These are phyloP conservation scores for Cornus suecica DNA, from an alignment of 148 eudicot species.

Conservation along the genomic window DNA sequence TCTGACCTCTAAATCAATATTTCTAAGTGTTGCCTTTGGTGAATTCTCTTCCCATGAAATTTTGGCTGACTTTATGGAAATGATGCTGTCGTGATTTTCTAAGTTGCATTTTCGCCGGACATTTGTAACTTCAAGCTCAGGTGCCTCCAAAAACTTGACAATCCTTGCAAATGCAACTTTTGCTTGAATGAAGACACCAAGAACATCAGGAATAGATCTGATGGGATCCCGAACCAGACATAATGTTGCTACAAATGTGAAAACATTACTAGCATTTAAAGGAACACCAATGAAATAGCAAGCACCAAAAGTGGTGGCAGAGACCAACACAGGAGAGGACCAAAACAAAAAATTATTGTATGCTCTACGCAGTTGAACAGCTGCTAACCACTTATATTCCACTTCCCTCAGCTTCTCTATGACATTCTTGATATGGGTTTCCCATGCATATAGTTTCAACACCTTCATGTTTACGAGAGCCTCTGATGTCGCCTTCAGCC, in stretches of 20 bases:
- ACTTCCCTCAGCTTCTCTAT: slow-evolving; percentile 46
- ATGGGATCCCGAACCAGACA: slow-evolving; percentile 78
- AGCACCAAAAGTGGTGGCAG: slow-evolving; percentile 66
- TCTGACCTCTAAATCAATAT: slow-evolving; percentile 50
- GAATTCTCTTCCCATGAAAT: slow-evolving; percentile 61
- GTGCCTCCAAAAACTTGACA: slow-evolving; percentile 60
- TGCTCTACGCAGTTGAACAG: slow-evolving; percentile 47
- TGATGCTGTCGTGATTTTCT: slow-evolving; percentile 8
- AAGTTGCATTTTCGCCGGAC: slow-evolving; percentile 27
- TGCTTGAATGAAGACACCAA: slow-evolving; percentile 64
- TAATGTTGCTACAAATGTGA: slow-evolving; percentile 77
- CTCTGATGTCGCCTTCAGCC: slow-evolving; percentile 35
- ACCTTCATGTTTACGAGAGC: slow-evolving; percentile 70
- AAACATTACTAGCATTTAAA: slow-evolving; percentile 63
- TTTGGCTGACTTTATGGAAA: slow-evolving; percentile 48
- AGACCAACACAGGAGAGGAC: slow-evolving; percentile 61
- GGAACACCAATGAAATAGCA: slow-evolving; percentile 63
- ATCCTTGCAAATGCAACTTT: slow-evolving; percentile 61
- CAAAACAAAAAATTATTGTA: slow-evolving; percentile 56
- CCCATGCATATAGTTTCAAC: slow-evolving; percentile 76
- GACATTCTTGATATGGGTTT: slow-evolving; percentile 52
- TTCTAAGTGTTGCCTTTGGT: slow-evolving; percentile 41
- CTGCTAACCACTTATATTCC: slow-evolving; percentile 53
- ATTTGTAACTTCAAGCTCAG: slow-evolving; percentile 52
- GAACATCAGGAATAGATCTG: slow-evolving; percentile 63